Percentiles rank a stretch among this genome's conserved stretches.
Conservation (phyloP, 164 flowering plant genomes). For the Cinnamomum chago region DNA sequence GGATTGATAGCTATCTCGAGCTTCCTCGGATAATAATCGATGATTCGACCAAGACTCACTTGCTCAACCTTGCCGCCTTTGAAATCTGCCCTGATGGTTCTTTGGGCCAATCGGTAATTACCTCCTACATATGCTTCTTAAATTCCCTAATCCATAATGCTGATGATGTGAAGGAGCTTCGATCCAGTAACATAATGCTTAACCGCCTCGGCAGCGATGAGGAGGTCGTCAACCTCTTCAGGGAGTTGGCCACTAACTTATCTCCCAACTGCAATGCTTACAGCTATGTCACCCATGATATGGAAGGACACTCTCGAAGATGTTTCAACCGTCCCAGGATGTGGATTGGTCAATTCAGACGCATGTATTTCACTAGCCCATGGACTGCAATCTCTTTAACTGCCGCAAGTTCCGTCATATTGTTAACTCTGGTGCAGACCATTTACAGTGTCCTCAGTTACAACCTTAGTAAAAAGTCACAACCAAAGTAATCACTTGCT, state of each 20-base stretch:
- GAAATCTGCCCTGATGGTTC: neutral
- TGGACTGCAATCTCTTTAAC: neutral
- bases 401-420: neutral
- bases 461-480: no score
- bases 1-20: neutral
- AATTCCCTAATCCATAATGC: neutral
- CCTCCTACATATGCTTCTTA: slow-evolving; percentile 15
- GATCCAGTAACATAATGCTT: neutral
- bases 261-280: neutral
- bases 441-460: no score
- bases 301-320: neutral
- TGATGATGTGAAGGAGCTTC: neutral
- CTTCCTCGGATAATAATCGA: slow-evolving; percentile 5
- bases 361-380: neutral
- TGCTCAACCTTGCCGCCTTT: slow-evolving; percentile 7
- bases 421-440: neutral
- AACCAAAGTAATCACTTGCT: no score
- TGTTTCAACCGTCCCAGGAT: no score
- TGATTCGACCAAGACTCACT: neutral
- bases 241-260: slow-evolving; percentile 8
- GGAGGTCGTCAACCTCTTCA: slow-evolving; percentile 24
- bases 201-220: slow-evolving; percentile 14
- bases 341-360: slow-evolving; percentile 3
- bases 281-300: neutral
- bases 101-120: neutral